phyloP scores from a whole-genome alignment of 1,284 basidiomycete species.

The Trichosporon sp. region DNA sequence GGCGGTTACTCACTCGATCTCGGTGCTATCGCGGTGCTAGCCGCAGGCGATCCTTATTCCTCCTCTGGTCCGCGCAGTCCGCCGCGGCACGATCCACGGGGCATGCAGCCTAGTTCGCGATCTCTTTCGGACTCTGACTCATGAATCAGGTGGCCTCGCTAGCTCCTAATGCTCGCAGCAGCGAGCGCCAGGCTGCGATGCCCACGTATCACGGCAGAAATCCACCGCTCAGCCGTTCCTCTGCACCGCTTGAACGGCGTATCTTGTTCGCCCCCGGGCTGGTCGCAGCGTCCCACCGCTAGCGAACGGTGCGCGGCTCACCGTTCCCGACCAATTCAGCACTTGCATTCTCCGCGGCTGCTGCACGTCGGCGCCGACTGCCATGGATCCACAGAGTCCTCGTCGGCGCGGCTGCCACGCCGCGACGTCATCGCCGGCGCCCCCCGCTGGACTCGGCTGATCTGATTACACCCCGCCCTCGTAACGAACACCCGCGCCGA shows the following conservation, averaged over 20 bases:
- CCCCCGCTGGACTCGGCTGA: no score
- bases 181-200: no score
- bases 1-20: neutral
- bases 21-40: neutral
- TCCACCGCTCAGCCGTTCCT: no score
- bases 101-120: neutral
- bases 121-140: neutral
- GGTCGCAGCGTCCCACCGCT: neutral
- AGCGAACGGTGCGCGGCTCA: neutral
- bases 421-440: neutral
- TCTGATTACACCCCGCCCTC: neutral
- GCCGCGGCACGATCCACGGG: neutral
- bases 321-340: neutral
- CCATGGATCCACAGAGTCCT: neutral
- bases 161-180: no score
- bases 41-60: neutral
- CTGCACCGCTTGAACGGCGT: neutral
- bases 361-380: no score
- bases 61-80: neutral
- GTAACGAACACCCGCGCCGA: neutral
- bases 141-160: no score
- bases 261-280: neutral
- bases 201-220: no score
- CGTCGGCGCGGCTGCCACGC: neutral
- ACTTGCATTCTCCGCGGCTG: neutral